These are phyloP conservation scores for Mortierella sp. DNA, from an alignment of 371 early-diverging fungal species.

Conservation along the genomic window DNA sequence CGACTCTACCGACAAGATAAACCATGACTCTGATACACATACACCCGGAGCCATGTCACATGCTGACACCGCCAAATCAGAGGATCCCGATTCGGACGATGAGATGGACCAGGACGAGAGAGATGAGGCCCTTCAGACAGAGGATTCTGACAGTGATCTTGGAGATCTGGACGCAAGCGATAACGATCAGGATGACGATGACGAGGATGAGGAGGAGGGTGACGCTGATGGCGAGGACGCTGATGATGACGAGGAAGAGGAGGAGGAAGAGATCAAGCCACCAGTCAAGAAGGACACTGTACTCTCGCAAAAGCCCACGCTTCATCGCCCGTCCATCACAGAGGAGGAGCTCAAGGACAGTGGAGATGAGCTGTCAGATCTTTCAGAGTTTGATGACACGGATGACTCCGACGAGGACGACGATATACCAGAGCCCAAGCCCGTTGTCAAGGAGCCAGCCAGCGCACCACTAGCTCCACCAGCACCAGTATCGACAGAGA, in stretches of 20 bases:
- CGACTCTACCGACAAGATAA: conserved; percentile 15
- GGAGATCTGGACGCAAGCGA: conserved; percentile 49
- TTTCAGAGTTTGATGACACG: conserved; percentile 53
- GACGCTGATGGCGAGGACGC: conserved; percentile 37
- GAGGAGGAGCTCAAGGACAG: conserved; percentile 56
- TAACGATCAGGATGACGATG: conserved; percentile 40
- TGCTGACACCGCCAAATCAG: conserved; percentile 18
- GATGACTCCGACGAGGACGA: conserved; percentile 56
- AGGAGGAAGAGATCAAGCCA: conserved; percentile 15
- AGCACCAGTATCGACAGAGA: neutral
- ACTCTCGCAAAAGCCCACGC: conserved; percentile 33
- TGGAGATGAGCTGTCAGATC: conserved; percentile 54
- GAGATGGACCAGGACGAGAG: conserved; percentile 25
- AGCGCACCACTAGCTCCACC: conserved; percentile 2
- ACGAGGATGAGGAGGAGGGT: conserved; percentile 19
- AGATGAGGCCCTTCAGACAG: conserved; percentile 27
- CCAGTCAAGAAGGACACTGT: conserved; percentile 24
- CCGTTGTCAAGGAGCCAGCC: conserved; percentile 15
- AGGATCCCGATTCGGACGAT: conserved; percentile 31
- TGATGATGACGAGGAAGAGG: conserved; percentile 21
- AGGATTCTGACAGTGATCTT: conserved; percentile 54
- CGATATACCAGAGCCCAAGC: conserved; percentile 14
- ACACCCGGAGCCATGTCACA: conserved; percentile 21
- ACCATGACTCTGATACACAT: conserved; percentile 17
- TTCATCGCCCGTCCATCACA: conserved; percentile 40